Conservation (phyloP, 371 early-diverging fungal species). For the Polyrhizophydium stewartii region DNA sequence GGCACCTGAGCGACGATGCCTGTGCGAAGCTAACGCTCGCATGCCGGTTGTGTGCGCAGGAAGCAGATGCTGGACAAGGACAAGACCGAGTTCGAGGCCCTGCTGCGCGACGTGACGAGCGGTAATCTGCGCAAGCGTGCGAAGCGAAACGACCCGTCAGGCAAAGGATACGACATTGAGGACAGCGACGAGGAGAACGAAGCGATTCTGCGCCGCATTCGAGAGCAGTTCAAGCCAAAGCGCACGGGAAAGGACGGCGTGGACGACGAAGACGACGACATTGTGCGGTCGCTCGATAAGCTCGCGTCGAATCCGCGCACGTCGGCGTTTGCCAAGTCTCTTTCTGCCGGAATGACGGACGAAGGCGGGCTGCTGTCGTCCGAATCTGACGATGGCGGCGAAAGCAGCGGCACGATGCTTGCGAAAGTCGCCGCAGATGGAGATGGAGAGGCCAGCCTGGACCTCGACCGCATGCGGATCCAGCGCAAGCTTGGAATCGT, state of each 20-base stretch:
- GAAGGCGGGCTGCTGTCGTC: neutral
- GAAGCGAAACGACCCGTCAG: slow-evolving; percentile 14
- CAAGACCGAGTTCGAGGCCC: slow-evolving; percentile 20
- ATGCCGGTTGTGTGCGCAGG: slow-evolving; percentile 11
- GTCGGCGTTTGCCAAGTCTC: slow-evolving; percentile 37
- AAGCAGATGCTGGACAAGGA: slow-evolving; percentile 29
- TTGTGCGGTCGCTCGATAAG: slow-evolving; percentile 2
- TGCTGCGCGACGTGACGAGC: slow-evolving; percentile 39
- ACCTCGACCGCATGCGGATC: no score
- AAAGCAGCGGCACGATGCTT: no score
- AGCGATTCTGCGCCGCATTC: slow-evolving; percentile 17
- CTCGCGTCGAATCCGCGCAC: slow-evolving; percentile 32
- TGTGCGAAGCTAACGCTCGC: neutral
- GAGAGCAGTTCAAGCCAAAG: slow-evolving; percentile 5
- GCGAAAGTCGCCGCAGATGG: no score
- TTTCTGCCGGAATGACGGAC: slow-evolving; percentile 5
- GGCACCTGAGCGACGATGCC: neutral
- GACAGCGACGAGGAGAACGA: slow-evolving; percentile 39
- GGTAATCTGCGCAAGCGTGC: slow-evolving; percentile 35
- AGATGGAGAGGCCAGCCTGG: no score
- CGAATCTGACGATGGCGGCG: no score
- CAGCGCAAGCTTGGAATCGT: no score
- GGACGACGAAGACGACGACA: no score
- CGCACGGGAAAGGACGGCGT: slow-evolving; percentile 10
- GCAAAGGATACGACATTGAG: slow-evolving; percentile 24